Evolutionary conservation across 2,329 filamentous ascomycete genomes (phyloP), one percentile per base, ranked within the genome.

Genomic region (Dactylella cylindrospora): DNA sequence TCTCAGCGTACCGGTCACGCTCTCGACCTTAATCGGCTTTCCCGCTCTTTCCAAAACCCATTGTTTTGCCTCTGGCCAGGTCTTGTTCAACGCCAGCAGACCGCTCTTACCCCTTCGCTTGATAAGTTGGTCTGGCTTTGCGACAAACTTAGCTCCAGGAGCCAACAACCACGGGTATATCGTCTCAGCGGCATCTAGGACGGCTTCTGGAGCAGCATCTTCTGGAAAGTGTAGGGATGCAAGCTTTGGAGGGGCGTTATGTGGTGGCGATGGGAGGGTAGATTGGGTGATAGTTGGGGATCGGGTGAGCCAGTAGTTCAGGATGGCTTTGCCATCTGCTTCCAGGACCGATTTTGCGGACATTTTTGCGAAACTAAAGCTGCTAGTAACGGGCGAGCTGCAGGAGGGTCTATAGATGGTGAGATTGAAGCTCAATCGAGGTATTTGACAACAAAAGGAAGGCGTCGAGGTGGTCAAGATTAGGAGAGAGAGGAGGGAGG

Each of bases 261-360:
- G 93, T 67, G 86, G 76, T 67, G 87, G 80, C 68, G 81, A 74
- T 70, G 90, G 88, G 55, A 97, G 89, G 77, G 93, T 90, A 73
- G 90, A 91, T 69, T 91, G 88, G 86, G 96, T 97, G 84, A 98
- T 95, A 76, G 95, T 86, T 68, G 90, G 85, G 70, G 93, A 89
- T 74, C 93, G 87, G 71, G 93, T 97, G 78, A 98, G 90, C 82
- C 97, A 93, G 83, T 97, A 98, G 87, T 96, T 97, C 83, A 98
- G 83, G 80, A 98, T 97, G 83, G 93, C 93, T 87, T 98, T 98
- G 84, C 93, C 93, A 80, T 98, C 93, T 81, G 91, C 91, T 82
- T 98, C 93, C 81, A 87, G 79, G 74, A 98, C 97, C 70, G 91
- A 87, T 80, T 98, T 98, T 77, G 93, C 88, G 75, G 88, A 90